Conservation (phyloP, 768 basidiomycete species). For the Phlebiopsis gigantea region DNA sequence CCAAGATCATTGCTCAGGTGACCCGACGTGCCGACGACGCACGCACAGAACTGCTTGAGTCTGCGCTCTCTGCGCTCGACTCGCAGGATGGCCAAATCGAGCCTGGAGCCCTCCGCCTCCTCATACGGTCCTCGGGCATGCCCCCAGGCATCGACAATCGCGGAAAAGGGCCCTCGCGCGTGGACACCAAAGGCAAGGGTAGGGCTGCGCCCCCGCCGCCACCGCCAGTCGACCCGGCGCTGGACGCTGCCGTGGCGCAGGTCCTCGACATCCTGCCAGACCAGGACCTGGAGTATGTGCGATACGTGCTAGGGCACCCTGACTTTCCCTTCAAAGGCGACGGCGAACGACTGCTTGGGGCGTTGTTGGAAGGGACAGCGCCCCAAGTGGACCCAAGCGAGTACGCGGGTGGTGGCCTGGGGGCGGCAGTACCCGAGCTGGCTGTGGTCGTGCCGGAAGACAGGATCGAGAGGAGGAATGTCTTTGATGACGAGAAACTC, state of each 20-base stretch:
- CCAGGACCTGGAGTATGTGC: constrained; percentile 49
- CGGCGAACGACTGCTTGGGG: constrained; percentile 60
- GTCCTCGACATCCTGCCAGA: constrained; percentile 77
- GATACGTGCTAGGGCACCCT: constrained; percentile 45
- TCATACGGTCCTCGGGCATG: constrained; percentile 57
- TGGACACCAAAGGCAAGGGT: constrained; percentile 20
- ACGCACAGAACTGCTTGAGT: constrained; percentile 52
- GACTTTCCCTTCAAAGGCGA: constrained; percentile 45
- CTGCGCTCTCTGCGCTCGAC: constrained; percentile 40
- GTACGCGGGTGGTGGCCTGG: constrained; percentile 18
- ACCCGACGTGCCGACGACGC: constrained; percentile 48
- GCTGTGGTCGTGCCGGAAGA: constrained; percentile 9
- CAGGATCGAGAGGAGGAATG: constrained; percentile 54
- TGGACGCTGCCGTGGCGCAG: constrained; percentile 59
- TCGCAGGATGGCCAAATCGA: constrained; percentile 11
- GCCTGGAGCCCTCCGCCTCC: constrained; percentile 58
- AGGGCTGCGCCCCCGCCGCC: constrained; percentile 18
- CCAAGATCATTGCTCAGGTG: constrained; percentile 44
- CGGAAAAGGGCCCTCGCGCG: constrained; percentile 12
- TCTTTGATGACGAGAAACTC: constrained; percentile 70
- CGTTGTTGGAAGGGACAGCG: constrained; percentile 71
- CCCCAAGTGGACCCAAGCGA: constrained; percentile 32
- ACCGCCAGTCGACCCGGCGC: constrained; percentile 31
- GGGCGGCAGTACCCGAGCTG: not conserved
- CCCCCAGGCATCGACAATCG: constrained; percentile 34